Evolutionary conservation across 495 filamentous ascomycete genomes (phyloP), one percentile per base, ranked within the genome.

Genomic region (Aspergillus heteromorphus): DNA sequence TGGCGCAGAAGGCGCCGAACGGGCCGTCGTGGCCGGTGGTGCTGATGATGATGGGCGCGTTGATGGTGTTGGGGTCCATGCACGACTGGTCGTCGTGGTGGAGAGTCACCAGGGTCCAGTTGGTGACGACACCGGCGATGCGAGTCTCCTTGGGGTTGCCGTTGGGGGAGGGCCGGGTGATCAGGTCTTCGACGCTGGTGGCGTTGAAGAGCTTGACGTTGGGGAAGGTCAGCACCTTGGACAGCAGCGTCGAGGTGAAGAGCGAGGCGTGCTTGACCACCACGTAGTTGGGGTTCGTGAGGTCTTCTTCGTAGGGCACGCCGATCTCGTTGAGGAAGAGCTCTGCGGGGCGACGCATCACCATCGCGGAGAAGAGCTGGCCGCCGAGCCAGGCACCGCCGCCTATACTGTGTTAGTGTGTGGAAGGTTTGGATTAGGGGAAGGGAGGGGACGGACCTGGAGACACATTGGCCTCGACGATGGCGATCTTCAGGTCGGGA

Each of bases 191-290:
- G 36, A 96, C 91, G 20, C 84, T 76, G 38, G 91, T 96, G 40
- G 91, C 91, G 64, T 96, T 96, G 83, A 96, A 96, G 59, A 96
- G 83, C 81, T 96, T 96, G 69, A 96, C 81, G 72, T 96, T 96
- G 52, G 87, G 87, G 78, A 91, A 89, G 19, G 76, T 59, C 34
- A 96, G 76, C 14, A 96, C 91, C 69, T 84, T 85, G 52, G 84
- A 85, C 61, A 96, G 69, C 50, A 96, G 77, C 16, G 91, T 95
- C 51, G 85, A 88, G 21, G 89, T 96, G 75, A 96, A 95, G 48
- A 93, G 81, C 6, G 91, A 89, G 51, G 91, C 91, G 73, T 96
- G 91, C 81, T 92, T 95, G 65, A 96, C 89, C 1, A 95, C 89
- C 18, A 95, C 88, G 66, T 87, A 91, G 72, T 85, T 79, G 25